phyloP scores from a whole-genome alignment of 176 grass and related monocot genomes.

The Poa annua region DNA sequence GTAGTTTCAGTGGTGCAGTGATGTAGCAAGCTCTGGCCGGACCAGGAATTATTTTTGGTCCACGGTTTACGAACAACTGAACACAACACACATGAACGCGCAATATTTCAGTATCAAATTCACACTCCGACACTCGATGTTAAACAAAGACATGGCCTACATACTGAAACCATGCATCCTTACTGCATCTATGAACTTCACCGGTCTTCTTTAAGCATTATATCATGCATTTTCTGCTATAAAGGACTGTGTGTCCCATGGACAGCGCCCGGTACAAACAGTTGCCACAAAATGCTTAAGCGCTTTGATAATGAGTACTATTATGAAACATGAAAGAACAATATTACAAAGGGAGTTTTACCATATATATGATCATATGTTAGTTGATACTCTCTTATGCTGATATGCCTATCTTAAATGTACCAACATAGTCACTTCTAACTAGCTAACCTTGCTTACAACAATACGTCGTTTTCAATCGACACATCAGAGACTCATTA shows the following conservation, averaged over 20 bases:
- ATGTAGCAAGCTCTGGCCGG: background rate
- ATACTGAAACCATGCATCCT: background rate
- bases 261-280: background rate
- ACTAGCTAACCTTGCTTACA: background rate
- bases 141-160: background rate
- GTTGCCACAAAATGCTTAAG: background rate
- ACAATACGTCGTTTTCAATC: background rate
- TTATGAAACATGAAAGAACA: background rate
- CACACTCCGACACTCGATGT: background rate
- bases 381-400: background rate
- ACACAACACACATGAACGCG: background rate
- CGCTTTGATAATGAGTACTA: background rate
- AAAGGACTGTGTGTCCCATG: background rate
- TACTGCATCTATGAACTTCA: background rate
- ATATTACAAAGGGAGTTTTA: background rate
- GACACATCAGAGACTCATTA: background rate
- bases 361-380: background rate
- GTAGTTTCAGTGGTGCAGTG: background rate
- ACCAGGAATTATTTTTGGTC: background rate
- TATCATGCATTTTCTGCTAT: background rate
- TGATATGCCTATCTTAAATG: too few relatives aligned
- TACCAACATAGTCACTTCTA: background rate
- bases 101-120: background rate
- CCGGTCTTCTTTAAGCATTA: background rate
- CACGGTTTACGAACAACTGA: background rate